Evolutionary conservation across 1,284 basidiomycete species (phyloP), one percentile per base, ranked within the genome.

Genomic region (Ustilago tritici): DNA sequence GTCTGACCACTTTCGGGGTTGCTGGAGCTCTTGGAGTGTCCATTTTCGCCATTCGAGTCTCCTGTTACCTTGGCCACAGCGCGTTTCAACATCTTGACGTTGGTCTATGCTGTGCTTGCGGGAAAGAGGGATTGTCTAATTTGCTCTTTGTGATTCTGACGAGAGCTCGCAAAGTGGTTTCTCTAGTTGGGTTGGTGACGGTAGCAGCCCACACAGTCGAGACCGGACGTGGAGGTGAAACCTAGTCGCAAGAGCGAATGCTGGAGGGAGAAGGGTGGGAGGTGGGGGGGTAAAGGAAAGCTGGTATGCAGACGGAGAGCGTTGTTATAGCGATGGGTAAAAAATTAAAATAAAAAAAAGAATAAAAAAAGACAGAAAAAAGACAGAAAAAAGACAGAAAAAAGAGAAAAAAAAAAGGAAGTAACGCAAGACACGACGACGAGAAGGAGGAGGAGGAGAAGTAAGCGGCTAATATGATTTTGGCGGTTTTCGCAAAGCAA

Each of bases 131-230:
- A 6, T 15, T 19, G 43, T 46, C 41, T 47, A 11, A 50, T 53
- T 10, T 31, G 7, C 15, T 14, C 28, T 41, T 10, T 28, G 6
- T 36, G 15, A 35, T 19, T 46, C 41, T 38, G 41, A n/a, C 12
- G 36, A 52, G 49, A 62, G 53, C n/a, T 10, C 10, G 35, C 32
- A 28, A 36, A 38, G 49, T 57, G 17, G 23, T 28, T 52, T 47
- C 17, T 40, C 17, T 36, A 14, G 31, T 40, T 34, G 41, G 19
- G 43, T 12, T 41, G 34, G 49, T 56, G 43, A 55, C 67, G 64
- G 52, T 56, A 68, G 58, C 58, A 68, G 62, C 65, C 70, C 65
- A 73, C 70, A 73, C 69, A 65, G 75, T 77, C 75, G 75, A 77
- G 70, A 77, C 75, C 70, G 66, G 75, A 77, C 70, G 65, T 65